Evolutionary conservation across 192 early-diverging fungal species (phyloP), one percentile per base, ranked within the genome.

Genomic region (Entrophospora sp.): DNA sequence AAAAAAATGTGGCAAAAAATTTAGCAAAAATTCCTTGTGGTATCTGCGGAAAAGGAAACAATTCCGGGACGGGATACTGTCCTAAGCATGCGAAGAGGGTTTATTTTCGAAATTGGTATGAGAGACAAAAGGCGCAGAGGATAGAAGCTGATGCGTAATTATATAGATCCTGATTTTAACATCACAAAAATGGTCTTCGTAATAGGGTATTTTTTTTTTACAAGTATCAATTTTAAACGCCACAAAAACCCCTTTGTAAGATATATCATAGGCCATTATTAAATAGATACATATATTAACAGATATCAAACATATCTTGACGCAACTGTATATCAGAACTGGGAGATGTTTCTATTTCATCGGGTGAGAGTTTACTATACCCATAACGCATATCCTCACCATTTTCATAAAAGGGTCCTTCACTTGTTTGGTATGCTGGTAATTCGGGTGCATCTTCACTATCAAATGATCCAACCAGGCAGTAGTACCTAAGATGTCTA

Each of bases 131-230:
- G n/a, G n/a, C n/a, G n/a, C n/a, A n/a, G n/a, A n/a, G n/a, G n/a
- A n/a, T n/a, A n/a, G n/a, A n/a, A n/a, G n/a, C n/a, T n/a, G n/a
- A n/a, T 49, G 38, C 38, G 48, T 49, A 14, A 49, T 24, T 49
- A 49, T 49, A 49, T 49, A 49, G 48, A 49, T 49, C 5, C 18
- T n/a, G 18, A 24, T 49, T 49, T 49, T 49, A 49, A n/a, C 48
- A 22, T 49, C 48, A 49, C 48, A 49, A 49, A 49, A 49, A 49
- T 49, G 48, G 48, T 49, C 48, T 49, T 49, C 48, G 48, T 49
- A 49, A 24, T 49, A n/a, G 48, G 20, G n/a, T n/a, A n/a, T n/a
- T n/a, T n/a, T n/a, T 49, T 49, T 49, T 49, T 49, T 49, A 49
- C 48, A 49, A n/a, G n/a, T 49, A 22, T 49, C 48, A 49, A 20